Percentiles rank a stretch among this genome's conserved stretches.
Conservation (phyloP, 495 filamentous ascomycete genomes). For the Annulohypoxylon maeteangense region DNA sequence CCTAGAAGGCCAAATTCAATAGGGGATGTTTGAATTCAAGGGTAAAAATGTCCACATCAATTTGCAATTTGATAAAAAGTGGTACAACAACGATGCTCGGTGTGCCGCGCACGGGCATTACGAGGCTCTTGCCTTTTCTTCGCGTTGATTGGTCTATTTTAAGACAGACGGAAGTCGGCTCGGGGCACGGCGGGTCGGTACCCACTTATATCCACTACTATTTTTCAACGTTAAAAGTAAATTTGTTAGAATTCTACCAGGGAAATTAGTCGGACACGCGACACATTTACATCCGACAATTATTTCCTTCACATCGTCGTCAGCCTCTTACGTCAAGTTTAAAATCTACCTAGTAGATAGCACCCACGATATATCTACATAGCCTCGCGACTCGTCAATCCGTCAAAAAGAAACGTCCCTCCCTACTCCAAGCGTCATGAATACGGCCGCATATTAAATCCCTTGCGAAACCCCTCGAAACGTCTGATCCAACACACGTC, state of each 20-base stretch:
- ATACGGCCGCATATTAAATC: not conserved
- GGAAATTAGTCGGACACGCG: not conserved
- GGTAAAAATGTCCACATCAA: conserved; percentile 21
- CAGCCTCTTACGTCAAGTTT: conserved; percentile 5
- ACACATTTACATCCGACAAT: not conserved
- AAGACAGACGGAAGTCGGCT: not conserved
- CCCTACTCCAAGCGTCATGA: not conserved
- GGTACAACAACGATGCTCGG: not conserved
- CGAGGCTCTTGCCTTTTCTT: conserved; percentile 23
- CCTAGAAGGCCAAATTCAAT: conserved; percentile 1
- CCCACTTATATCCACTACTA: not conserved
- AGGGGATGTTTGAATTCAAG: conserved; percentile 26
- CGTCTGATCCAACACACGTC: not conserved
- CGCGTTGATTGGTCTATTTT: not conserved
- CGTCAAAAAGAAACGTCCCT: not conserved
- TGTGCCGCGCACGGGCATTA: conserved; percentile 17
- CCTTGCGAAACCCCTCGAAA: not conserved
- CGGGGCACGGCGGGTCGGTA: not conserved
- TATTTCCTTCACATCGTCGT: conserved; percentile 2
- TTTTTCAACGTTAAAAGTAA: not conserved
- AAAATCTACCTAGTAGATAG: not conserved
- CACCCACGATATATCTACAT: not conserved
- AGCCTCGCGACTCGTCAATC: not conserved
- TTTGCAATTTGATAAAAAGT: conserved; percentile 23
- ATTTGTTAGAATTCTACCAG: not conserved